These are phyloP conservation scores for Lantana camara DNA, from an alignment of 257 asterid genomes.

Conservation along the genomic window DNA sequence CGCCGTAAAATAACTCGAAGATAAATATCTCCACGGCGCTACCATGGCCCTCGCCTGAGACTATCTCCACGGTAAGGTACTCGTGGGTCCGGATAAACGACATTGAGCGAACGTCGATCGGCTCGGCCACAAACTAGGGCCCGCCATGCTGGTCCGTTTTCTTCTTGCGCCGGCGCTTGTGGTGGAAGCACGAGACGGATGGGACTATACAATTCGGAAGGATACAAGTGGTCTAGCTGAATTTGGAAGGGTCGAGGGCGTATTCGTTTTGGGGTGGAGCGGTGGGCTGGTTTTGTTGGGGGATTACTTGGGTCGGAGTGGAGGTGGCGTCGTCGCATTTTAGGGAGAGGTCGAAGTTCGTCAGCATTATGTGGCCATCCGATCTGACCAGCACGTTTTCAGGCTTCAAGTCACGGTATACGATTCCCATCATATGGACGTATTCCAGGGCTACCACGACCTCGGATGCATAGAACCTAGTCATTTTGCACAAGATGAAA, in stretches of 20 bases:
- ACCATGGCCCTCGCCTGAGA: slow-evolving; percentile 86
- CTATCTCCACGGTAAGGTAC: slow-evolving; percentile 80
- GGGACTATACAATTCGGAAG: slow-evolving; percentile 83
- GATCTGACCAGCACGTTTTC: slow-evolving; percentile 76
- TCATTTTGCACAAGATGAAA: no score
- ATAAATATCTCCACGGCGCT: slow-evolving; percentile 77
- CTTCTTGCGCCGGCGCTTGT: slow-evolving; percentile 62
- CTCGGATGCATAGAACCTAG: slow-evolving; percentile 78
- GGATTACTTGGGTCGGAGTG: slow-evolving; percentile 69
- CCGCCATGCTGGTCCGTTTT: slow-evolving; percentile 43
- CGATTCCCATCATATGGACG: slow-evolving; percentile 84
- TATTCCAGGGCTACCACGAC: slow-evolving; percentile 81
- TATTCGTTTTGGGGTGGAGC: slow-evolving; percentile 32
- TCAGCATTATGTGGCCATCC: slow-evolving; percentile 86
- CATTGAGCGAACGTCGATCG: slow-evolving; percentile 64
- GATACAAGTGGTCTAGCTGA: slow-evolving; percentile 68
- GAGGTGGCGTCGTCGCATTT: slow-evolving; percentile 66
- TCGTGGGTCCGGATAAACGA: slow-evolving; percentile 88
- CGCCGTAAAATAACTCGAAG: slow-evolving; percentile 62
- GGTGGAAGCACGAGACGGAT: slow-evolving; percentile 66
- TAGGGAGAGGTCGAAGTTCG: slow-evolving; percentile 78
- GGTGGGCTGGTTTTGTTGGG: slow-evolving; percentile 36
- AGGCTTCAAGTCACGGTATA: slow-evolving; percentile 83
- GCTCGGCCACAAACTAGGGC: slow-evolving; percentile 72
- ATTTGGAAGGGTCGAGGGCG: slow-evolving; percentile 47